These are phyloP conservation scores for Ophiosphaerella korrae DNA, from an alignment of 2,329 filamentous ascomycete species.

Conservation along the genomic window DNA sequence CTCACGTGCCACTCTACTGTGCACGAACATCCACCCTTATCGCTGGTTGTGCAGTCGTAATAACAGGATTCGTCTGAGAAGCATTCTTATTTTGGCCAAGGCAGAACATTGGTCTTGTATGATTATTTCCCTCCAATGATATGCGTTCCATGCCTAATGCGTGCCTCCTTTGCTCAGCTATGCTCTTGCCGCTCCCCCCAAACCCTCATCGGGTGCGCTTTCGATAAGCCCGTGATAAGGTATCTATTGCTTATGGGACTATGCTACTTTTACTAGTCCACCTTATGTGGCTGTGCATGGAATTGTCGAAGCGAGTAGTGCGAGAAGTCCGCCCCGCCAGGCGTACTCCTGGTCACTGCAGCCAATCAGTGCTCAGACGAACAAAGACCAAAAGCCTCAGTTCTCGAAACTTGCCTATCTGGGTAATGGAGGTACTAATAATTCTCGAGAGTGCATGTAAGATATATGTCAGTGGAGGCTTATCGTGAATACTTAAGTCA, in stretches of 20 bases:
- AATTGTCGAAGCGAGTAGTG: slow-evolving; percentile 18
- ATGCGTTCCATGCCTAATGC: no score
- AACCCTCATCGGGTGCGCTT: no score
- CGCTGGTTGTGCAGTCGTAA: neutral
- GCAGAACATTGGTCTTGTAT: no score
- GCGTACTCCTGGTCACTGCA: slow-evolving; percentile 2
- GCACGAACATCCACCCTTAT: neutral
- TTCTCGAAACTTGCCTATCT: neutral
- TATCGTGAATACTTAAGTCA: slow-evolving; percentile 3
- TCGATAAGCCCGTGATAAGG: no score
- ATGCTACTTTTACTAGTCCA: no score
- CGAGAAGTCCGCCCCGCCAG: slow-evolving; percentile 16
- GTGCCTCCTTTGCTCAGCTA: no score
- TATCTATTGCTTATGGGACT: no score
- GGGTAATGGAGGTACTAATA: neutral
- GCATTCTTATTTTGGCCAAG: no score
- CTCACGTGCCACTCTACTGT: neutral
- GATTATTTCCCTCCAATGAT: no score
- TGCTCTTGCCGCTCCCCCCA: no score
- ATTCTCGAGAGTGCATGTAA: neutral
- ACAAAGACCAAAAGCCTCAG: neutral
- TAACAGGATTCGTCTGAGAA: no score
- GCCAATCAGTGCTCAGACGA: slow-evolving; percentile 12
- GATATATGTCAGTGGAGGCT: neutral
- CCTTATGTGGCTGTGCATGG: slow-evolving; percentile 14